These are phyloP conservation scores for Speleostelium caveatum DNA, from an alignment of 78 protist species.

Conservation along the genomic window DNA sequence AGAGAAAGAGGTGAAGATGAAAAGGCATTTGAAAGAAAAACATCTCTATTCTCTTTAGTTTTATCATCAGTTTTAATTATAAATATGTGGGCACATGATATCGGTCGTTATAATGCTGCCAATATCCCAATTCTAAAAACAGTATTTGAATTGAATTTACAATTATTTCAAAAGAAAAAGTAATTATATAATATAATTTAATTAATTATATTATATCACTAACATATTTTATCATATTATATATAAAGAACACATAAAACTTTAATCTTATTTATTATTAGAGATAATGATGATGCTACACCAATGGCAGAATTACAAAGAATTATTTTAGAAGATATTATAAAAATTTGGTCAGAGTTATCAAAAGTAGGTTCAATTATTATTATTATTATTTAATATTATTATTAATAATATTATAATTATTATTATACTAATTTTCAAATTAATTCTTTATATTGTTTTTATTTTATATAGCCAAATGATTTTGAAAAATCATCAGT, in stretches of 20 bases:
- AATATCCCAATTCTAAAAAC: conserved; percentile 88
- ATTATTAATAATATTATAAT: neutral
- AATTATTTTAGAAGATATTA: conserved; percentile 73
- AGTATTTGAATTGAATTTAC: conserved; percentile 92
- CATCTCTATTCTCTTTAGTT: conserved; percentile 93
- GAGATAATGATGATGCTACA: conserved; percentile 88
- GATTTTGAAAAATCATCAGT: conserved; percentile 25
- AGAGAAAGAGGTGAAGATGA: conserved; percentile 94
- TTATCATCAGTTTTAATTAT: conserved; percentile 91
- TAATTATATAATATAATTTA: neutral
- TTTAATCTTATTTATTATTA: conserved; percentile 86
- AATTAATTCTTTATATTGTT: neutral
- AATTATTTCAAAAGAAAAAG: conserved; percentile 85
- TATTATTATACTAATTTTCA: neutral
- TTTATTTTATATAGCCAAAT: conserved; percentile 91
- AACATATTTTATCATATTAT: neutral
- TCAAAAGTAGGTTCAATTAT: no score
- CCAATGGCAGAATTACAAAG: conserved; percentile 56
- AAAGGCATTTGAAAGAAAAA: conserved; percentile 92
- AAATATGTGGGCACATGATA: conserved; percentile 94
- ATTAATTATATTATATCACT: neutral
- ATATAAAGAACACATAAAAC: conserved; percentile 73
- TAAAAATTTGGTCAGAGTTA: conserved; percentile 86
- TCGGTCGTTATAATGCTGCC: conserved; percentile 94
- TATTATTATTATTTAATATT: no score